A percentile compares a stretch with the other conserved stretches of the same genome.
Conservation (phyloP, 257 asterid genomes). For the Solanum tarapatanum region DNA sequence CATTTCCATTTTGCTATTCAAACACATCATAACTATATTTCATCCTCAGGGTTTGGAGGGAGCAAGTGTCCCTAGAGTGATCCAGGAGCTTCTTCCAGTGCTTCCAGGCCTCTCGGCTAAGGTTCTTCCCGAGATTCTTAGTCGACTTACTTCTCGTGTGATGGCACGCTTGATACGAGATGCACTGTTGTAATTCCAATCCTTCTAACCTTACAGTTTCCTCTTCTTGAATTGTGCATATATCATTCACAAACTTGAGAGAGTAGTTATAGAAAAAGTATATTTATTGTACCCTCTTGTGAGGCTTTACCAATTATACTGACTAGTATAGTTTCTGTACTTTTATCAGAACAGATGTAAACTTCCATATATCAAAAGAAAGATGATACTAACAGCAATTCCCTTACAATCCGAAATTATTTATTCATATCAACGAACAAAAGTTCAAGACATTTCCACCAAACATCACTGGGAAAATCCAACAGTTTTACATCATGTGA, state of each 20-base stretch:
- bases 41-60: slow-evolving; percentile 36
- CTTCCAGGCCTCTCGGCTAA: slow-evolving; percentile 82
- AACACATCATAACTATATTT: not conserved
- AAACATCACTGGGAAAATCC: not conserved
- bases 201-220: not conserved
- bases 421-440: not conserved
- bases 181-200: slow-evolving; percentile 26
- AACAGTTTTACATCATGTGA: slow-evolving; percentile 21
- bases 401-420: not conserved
- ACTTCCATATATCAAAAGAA: not conserved
- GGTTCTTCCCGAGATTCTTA: slow-evolving; percentile 77
- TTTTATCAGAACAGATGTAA: not conserved
- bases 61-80: slow-evolving; percentile 47
- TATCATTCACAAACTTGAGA: not conserved
- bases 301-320: not conserved
- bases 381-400: not conserved
- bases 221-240: slow-evolving; percentile 7
- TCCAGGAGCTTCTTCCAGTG: slow-evolving; percentile 83
- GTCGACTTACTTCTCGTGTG: slow-evolving; percentile 69
- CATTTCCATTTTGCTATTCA: not conserved
- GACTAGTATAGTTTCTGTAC: not conserved
- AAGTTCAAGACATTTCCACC: not conserved
- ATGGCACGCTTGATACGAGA: slow-evolving; percentile 72
- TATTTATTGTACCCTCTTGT: not conserved
- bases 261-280: not conserved